phyloP scores from a whole-genome alignment of 2,329 filamentous ascomycete genomes.

The Dryadomyces quercivorus region DNA sequence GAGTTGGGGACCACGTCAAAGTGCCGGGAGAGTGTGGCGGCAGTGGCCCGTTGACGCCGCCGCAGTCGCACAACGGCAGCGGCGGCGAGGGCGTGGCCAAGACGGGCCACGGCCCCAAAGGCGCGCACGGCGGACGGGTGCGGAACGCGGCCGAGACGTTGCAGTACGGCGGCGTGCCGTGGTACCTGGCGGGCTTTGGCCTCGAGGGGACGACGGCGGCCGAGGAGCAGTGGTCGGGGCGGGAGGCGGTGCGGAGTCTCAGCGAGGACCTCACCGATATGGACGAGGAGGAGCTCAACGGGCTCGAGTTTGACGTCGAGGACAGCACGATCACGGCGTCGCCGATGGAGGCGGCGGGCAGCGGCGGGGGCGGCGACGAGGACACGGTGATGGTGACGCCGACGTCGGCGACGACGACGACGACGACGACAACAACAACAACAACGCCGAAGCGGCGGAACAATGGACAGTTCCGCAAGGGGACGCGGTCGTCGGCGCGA shows the following conservation, averaged over 20 bases:
- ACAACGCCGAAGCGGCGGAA: constrained; percentile 5
- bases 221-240: constrained; percentile 59
- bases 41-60: constrained; percentile 48
- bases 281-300: constrained; percentile 79
- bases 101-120: neutral
- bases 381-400: neutral
- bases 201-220: constrained; percentile 68
- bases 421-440: neutral
- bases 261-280: constrained; percentile 86
- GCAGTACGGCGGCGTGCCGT: constrained; percentile 67
- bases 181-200: constrained; percentile 77
- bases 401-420: neutral
- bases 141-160: constrained; percentile 35
- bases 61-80: constrained; percentile 47
- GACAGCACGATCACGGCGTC: constrained; percentile 32
- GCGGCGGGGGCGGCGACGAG: neutral
- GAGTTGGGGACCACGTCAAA: neutral
- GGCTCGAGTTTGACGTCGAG: constrained; percentile 45
- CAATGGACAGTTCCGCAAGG: constrained; percentile 16
- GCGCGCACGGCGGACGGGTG: neutral
- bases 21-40: constrained; percentile 8
- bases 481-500: constrained; percentile 20
- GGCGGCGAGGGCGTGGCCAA: constrained; percentile 10
- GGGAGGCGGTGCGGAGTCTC: constrained; percentile 53
- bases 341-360: constrained; percentile 8